A percentile compares a stretch with the other conserved stretches of the same genome.
These are phyloP conservation scores for Schwanniomyces etchellsii DNA, from an alignment of 1,139 yeast species.

Conservation along the genomic window DNA sequence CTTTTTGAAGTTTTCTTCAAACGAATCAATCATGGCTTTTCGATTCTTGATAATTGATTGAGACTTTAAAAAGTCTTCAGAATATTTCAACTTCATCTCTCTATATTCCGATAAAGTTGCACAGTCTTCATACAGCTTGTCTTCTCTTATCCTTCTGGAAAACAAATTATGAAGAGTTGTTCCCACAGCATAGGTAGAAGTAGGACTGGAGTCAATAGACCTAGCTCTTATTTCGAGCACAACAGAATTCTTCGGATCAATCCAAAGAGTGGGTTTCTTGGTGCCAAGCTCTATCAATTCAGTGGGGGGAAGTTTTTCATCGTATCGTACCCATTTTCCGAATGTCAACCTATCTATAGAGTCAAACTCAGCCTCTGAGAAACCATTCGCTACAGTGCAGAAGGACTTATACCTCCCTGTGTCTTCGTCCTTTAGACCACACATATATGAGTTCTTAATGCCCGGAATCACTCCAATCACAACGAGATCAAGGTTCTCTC, in stretches of 20 bases:
- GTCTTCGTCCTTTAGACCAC: constrained; percentile 52
- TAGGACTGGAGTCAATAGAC: constrained; percentile 50
- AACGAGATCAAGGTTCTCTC: constrained; percentile 76
- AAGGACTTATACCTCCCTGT: constrained; percentile 47
- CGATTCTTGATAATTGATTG: constrained; percentile 23
- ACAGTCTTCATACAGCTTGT: constrained; percentile 54
- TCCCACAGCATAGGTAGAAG: constrained; percentile 52
- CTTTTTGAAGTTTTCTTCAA: constrained; percentile 7
- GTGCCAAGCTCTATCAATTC: constrained; percentile 53
- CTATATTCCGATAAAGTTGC: constrained; percentile 53
- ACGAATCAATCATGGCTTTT: constrained; percentile 8
- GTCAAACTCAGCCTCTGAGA: constrained; percentile 57
- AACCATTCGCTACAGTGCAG: constrained; percentile 82
- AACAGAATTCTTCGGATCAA: constrained; percentile 68
- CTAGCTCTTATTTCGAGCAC: constrained; percentile 86
- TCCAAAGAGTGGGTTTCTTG: constrained; percentile 68
- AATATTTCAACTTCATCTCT: constrained; percentile 25
- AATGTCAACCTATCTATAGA: constrained; percentile 53
- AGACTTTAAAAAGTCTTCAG: constrained; percentile 17
- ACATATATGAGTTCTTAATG: constrained; percentile 66
- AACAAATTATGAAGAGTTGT: constrained; percentile 75
- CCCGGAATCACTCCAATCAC: constrained; percentile 77
- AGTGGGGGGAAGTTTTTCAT: constrained; percentile 31
- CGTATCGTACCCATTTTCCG: constrained; percentile 55
- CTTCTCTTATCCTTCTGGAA: constrained; percentile 62